Percentiles rank a stretch among this genome's conserved stretches.
Conservation (phyloP, 2,329 filamentous ascomycete species). For the Cladosporium sphaerospermum region DNA sequence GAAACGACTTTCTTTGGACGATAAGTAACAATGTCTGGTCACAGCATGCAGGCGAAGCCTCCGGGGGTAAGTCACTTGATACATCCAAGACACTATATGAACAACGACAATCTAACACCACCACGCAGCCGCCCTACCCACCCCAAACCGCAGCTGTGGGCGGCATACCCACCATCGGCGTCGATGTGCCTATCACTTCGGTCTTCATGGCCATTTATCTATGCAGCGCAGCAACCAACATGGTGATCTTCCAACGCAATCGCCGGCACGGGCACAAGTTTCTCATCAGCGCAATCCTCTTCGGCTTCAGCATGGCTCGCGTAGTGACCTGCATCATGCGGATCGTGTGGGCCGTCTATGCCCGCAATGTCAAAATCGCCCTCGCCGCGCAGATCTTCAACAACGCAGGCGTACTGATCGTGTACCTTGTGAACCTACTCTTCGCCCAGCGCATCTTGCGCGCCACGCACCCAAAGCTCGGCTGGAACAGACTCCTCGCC, state of each 20-base stretch:
- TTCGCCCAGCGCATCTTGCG: slow-evolving; percentile 26
- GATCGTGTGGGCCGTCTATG: slow-evolving; percentile 26
- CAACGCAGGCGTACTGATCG: slow-evolving; percentile 26
- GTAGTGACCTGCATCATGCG: slow-evolving; percentile 35
- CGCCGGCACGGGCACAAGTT: slow-evolving; percentile 36
- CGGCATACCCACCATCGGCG: slow-evolving; percentile 29
- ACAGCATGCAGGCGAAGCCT: not conserved
- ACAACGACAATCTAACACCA: not conserved
- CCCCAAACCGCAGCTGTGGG: slow-evolving; percentile 30
- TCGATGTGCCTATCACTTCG: slow-evolving; percentile 37
- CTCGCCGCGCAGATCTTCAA: slow-evolving; percentile 29
- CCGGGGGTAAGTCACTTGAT: slow-evolving; percentile 13
- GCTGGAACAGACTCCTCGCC: slow-evolving; percentile 21
- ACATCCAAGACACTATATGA: not conserved
- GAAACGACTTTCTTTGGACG: too few relatives aligned
- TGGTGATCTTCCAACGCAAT: slow-evolving; percentile 38
- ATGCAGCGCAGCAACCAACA: slow-evolving; percentile 34
- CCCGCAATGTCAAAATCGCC: slow-evolving; percentile 23
- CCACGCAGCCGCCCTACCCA: slow-evolving; percentile 23
- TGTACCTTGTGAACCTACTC: slow-evolving; percentile 28
- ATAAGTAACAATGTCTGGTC: not conserved
- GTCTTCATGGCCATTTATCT: slow-evolving; percentile 40
- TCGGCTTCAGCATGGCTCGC: slow-evolving; percentile 40
- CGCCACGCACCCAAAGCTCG: slow-evolving; percentile 24
- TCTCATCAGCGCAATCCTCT: slow-evolving; percentile 34